Base-by-base conservation (phyloP, 306 rosid species). In the Pterocarpus macrocarpus region DNA sequence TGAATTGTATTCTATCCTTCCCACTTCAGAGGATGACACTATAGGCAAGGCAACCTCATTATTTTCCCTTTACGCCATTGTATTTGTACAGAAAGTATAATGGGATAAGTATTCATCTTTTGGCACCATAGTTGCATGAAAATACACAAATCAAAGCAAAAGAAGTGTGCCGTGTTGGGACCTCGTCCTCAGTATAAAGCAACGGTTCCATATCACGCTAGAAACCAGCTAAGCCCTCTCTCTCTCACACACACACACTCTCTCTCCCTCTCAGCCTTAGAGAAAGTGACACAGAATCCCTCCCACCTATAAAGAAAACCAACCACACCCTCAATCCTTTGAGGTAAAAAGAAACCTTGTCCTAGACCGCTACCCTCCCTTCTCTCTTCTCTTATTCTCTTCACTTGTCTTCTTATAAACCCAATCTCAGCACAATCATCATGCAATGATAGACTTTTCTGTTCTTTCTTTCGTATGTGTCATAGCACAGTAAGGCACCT, bases 231-330 rank as follows among this genome's bases (percentile, higher is more conserved):
- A 79, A 62, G 82, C 61, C 58, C 77, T 9, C 72, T 34, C 73
- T 16, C 53, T 15, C 69, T 14, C 55, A 45, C 52, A 45, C 52
- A 38, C 41, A 44, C 49, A 5, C 5, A 1, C 49, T 44, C 10
- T 22, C 28, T 22, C 28, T 22, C 28, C 28, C 28, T 22, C 8
- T 36, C 44, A 2, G 16, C 50, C 78, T 80, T 81, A 83, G 80
- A 85, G 86, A 85, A 82, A 82, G 90, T 65, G 84, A 76, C 84
- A 78, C 81, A 80, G 87, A 87, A 89, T 81, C 88, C 83, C 58
- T 85, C 85, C 45, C 52, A 78, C 87, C 87, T 89, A 87, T 89
- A 89, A 89, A 89, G 90, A 87, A 81, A 87, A 73, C 90, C 85
- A 80, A 72, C 69, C 64, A 80, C 58, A 33, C 58, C 79, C 64